phyloP scores from a whole-genome alignment of 2,329 filamentous ascomycete genomes.

The Aulographum hederae region DNA sequence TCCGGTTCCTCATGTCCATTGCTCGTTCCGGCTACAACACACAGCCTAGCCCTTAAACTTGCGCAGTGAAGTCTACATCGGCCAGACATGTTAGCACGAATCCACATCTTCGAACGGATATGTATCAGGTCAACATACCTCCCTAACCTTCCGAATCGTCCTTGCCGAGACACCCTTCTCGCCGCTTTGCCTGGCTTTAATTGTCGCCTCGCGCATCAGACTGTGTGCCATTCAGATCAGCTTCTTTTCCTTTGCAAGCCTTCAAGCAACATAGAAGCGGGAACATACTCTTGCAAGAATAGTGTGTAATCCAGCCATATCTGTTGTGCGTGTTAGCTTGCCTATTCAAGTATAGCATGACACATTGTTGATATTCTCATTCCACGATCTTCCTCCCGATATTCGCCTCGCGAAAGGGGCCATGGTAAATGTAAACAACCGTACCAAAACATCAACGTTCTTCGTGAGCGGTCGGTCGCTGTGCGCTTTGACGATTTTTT shows the following conservation, averaged over 20 bases:
- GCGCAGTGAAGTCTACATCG: too few relatives aligned
- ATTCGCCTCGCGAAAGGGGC: neutral
- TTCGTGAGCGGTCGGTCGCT: slow-evolving; percentile 64
- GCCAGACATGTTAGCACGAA: too few relatives aligned
- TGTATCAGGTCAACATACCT: slow-evolving; percentile 39
- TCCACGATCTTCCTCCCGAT: neutral
- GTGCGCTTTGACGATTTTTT: slow-evolving; percentile 81
- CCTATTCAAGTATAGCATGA: too few relatives aligned
- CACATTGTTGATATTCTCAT: slow-evolving; percentile 2
- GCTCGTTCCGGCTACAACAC: too few relatives aligned
- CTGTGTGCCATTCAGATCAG: slow-evolving; percentile 30
- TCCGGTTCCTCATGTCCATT: too few relatives aligned
- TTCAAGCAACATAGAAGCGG: slow-evolving; percentile 3
- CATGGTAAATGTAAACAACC: neutral
- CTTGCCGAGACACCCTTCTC: slow-evolving; percentile 58
- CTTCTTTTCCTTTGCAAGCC: too few relatives aligned
- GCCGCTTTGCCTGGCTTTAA: slow-evolving; percentile 54
- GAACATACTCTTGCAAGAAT: slow-evolving; percentile 49
- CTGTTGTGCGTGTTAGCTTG: slow-evolving; percentile 27
- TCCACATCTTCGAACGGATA: too few relatives aligned
- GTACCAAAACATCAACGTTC: slow-evolving; percentile 62
- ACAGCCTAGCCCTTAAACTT: too few relatives aligned
- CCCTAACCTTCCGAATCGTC: slow-evolving; percentile 59
- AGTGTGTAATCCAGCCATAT: slow-evolving; percentile 72
- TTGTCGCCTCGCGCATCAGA: slow-evolving; percentile 62